phyloP scores from a whole-genome alignment of 176 grass and related monocot genomes.

The Olyra latifolia region DNA sequence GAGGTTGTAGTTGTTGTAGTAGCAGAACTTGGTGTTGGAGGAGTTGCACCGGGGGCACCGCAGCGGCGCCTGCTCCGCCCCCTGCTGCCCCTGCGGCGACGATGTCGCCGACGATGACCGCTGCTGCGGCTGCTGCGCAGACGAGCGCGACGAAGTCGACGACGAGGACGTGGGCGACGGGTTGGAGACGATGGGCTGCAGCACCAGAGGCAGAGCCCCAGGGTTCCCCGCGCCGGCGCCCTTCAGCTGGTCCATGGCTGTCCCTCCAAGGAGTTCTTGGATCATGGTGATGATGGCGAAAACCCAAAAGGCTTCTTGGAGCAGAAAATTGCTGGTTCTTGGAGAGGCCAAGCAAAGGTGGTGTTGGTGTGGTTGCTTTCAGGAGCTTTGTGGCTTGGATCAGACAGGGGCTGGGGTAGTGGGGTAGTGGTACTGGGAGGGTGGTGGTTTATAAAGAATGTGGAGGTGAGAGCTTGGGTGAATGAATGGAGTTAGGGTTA shows the following conservation, averaged over 20 bases:
- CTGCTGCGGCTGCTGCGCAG: constrained; percentile 27
- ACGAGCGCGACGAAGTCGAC: constrained; percentile 44
- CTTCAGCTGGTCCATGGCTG: constrained; percentile 57
- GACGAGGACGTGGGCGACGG: constrained; percentile 51
- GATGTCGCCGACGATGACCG: constrained; percentile 44
- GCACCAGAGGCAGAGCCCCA: constrained; percentile 29
- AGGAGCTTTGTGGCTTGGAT: constrained; percentile 41
- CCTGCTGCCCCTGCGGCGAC: constrained; percentile 8
- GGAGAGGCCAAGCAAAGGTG: constrained; percentile 29
- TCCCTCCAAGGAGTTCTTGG: constrained; percentile 65
- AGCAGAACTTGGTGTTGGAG: constrained; percentile 88
- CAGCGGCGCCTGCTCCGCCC: constrained; percentile 45
- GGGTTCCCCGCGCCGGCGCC: background rate
- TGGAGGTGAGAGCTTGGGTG: background rate
- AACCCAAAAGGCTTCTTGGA: constrained; percentile 42
- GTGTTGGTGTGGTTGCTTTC: constrained; percentile 36
- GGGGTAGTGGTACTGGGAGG: constrained; percentile 7
- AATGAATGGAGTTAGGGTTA: background rate
- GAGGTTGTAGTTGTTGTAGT: constrained; percentile 86
- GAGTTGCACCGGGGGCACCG: constrained; percentile 73
- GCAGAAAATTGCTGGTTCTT: constrained; percentile 24
- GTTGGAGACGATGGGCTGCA: constrained; percentile 43
- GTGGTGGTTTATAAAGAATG: constrained; percentile 50
- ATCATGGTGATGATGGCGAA: constrained; percentile 47
- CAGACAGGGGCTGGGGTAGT: constrained; percentile 13